Base-by-base conservation (phyloP, 306 rosid species). In the Castanea sativa region DNA sequence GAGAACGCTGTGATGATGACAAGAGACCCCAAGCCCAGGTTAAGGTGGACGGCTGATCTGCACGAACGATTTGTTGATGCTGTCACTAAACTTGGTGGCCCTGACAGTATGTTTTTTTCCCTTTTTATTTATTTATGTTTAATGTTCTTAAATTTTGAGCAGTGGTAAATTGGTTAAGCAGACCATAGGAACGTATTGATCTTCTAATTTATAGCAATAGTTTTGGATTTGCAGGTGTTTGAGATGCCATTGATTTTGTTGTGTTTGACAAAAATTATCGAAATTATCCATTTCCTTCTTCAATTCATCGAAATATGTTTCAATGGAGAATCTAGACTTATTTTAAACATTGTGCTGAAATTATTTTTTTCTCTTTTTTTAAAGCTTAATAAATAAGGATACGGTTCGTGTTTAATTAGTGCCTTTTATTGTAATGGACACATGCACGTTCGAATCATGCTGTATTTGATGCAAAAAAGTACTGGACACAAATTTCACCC, bases 11-110 rank as follows among this genome's bases (percentile, higher is more conserved):
- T 90, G 80, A 85, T 90, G 88, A 90, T 91, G 99, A 93, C 92
- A 4, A 88, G 99, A 87, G 99, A 95, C 82, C 92, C 99, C 0
- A 95, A 95, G 74, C 98, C 99, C 0, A 85, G 99, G 86, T 85
- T 95, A 12, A 85, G 98, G 79, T 95, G 99, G 99, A 95, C 99
- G 52, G 76, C 94, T 74, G 98, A 93, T 88, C 98, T 95, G 61
- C 98, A 95, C 55, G 93, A 91, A 65, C 94, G 96, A 11, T 95
- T 95, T 64, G 93, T 93, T 2, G 97, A 93, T 21, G 97, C 98
- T 8, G 99, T 95, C 81, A 89, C 97, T 53, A 95, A 95, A 81
- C 99, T 95, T 74, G 99, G 99, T 81, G 99, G 98, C 83, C 97
- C 99, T 8, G 92, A 91, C 4, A 93, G 99, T 93, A 86, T 33